Conservation (phyloP, 176 grass and related monocot species). For the Oryza nivara region DNA sequence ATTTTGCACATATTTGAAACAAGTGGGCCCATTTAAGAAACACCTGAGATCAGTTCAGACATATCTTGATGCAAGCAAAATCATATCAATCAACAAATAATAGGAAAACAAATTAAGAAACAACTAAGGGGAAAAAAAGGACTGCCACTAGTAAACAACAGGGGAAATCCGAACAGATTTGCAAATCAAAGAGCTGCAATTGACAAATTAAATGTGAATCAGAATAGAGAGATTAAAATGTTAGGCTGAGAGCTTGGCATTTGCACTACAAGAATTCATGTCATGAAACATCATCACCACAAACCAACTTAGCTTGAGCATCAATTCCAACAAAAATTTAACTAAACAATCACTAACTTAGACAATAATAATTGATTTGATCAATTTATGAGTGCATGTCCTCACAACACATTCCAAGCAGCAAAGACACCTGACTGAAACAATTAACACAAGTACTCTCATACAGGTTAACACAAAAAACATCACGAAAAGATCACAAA, state of each 20-base stretch:
- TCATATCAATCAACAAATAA: not conserved
- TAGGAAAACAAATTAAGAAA: not conserved
- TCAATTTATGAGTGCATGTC: constrained; percentile 55
- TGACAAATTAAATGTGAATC: not conserved
- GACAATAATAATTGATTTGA: constrained; percentile 15
- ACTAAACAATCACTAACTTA: constrained; percentile 30
- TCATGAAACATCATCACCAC: not conserved
- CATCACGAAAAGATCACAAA: constrained; percentile 44
- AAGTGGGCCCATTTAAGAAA: not conserved
- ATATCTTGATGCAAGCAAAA: constrained; percentile 20
- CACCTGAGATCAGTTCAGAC: not conserved
- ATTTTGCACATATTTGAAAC: not conserved
- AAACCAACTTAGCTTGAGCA: not conserved
- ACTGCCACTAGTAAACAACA: not conserved
- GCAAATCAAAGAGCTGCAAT: not conserved
- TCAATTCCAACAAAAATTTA: constrained; percentile 13
- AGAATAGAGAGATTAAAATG: not conserved
- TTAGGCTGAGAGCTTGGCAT: not conserved
- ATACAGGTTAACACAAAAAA: constrained; percentile 51
- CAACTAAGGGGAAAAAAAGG: not conserved
- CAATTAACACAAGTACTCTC: constrained; percentile 38
- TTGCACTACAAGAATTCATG: constrained; percentile 29
- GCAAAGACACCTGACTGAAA: constrained; percentile 39
- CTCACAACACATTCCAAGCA: constrained; percentile 39
- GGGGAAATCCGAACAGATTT: not conserved